Conservation (phyloP, 768 basidiomycete species). For the Boletus pseudopeckii region DNA sequence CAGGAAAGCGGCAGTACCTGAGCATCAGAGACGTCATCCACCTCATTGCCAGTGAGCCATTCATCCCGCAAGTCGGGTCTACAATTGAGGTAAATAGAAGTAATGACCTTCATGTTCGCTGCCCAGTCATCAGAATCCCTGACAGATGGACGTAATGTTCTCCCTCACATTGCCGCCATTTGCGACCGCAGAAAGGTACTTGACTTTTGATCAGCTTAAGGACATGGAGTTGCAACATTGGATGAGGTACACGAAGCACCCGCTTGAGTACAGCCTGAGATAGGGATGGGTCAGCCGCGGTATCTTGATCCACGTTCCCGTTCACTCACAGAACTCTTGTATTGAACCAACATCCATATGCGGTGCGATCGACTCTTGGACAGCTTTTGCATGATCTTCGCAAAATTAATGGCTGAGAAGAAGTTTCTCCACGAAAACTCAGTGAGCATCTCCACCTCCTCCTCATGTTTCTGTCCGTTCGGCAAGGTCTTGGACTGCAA, state of each 20-base stretch:
- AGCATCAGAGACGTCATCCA: slow-evolving; percentile 89
- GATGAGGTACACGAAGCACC: slow-evolving; percentile 89
- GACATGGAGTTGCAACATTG: slow-evolving; percentile 89
- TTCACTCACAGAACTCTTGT: slow-evolving; percentile 89
- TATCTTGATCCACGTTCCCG: neutral
- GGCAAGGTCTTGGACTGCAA: slow-evolving; percentile 56
- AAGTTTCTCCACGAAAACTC: slow-evolving; percentile 99
- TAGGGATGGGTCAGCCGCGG: slow-evolving; percentile 6
- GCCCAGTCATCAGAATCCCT: slow-evolving; percentile 12
- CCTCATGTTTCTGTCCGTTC: slow-evolving; percentile 72
- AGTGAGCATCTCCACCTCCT: slow-evolving; percentile 88
- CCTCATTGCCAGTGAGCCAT: slow-evolving; percentile 92
- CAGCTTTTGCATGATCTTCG: slow-evolving; percentile 96
- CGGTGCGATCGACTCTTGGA: slow-evolving; percentile 93
- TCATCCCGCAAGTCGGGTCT: slow-evolving; percentile 96
- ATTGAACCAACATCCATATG: slow-evolving; percentile 94
- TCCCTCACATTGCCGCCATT: slow-evolving; percentile 90
- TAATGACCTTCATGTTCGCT: slow-evolving; percentile 99
- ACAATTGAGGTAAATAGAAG: slow-evolving; percentile 96
- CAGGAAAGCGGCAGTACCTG: slow-evolving; percentile 48
- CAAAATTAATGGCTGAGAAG: slow-evolving; percentile 95
- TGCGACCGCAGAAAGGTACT: slow-evolving; percentile 95
- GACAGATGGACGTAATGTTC: neutral
- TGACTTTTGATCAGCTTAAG: slow-evolving; percentile 98
- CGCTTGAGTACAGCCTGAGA: slow-evolving; percentile 90